Conservation (phyloP, 331 rosid species). For the Phaseolus coccineus region DNA sequence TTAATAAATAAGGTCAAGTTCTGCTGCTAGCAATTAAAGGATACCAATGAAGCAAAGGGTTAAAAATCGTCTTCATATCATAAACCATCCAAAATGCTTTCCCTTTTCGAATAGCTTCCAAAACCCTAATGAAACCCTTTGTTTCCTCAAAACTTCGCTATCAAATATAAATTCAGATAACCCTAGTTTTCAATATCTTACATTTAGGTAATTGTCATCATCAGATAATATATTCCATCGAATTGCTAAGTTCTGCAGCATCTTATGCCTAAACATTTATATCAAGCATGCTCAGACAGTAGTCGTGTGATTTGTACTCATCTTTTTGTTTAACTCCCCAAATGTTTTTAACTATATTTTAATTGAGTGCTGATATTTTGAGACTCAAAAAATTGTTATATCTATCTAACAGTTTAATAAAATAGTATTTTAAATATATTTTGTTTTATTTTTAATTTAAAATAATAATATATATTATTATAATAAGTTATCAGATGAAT, state of each 20-base stretch:
- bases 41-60: too few species aligned
- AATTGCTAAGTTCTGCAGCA: neutral
- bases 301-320: neutral
- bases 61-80: neutral
- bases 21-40: neutral
- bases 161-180: conserved; percentile 28
- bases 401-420: too few species aligned
- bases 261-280: neutral
- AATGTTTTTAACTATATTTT: too few species aligned
- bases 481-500: too few species aligned
- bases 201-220: conserved; percentile 43
- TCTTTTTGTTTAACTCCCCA: neutral
- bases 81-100: conserved; percentile 32
- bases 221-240: conserved; percentile 28
- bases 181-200: conserved; percentile 21
- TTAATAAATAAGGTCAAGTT: conserved; percentile 35
- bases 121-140: conserved; percentile 8
- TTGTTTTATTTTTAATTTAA: too few species aligned
- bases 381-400: too few species aligned
- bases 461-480: too few species aligned
- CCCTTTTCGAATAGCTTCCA: conserved; percentile 34
- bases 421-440: too few species aligned
- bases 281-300: neutral
- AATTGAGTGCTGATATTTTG: too few species aligned
- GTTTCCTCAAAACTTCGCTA: conserved; percentile 37